A percentile compares a stretch with the other conserved stretches of the same genome.
Evolutionary conservation across 2,329 filamentous ascomycete species (phyloP).

Genomic region (Fusarium tuaranense): DNA sequence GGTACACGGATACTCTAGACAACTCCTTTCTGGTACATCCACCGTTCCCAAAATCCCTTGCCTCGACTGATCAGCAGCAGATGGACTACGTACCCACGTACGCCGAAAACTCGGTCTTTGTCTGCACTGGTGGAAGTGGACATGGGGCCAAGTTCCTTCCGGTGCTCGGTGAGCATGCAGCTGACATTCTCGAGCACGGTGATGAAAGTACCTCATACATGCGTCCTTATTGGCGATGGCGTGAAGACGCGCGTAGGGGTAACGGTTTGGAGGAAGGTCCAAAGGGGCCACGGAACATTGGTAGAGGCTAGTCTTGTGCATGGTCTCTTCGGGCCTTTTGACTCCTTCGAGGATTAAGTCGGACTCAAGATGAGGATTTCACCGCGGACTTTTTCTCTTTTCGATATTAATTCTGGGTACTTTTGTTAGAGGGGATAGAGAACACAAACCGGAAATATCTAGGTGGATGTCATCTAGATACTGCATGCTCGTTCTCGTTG

Average conservation of each 20-base stretch:
- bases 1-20: neutral
- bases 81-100: conserved; percentile 50
- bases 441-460: too few species aligned
- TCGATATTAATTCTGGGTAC: neutral
- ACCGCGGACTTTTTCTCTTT: neutral
- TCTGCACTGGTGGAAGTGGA: conserved; percentile 51
- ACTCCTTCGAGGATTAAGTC: neutral
- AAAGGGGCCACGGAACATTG: neutral
- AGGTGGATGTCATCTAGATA: neutral
- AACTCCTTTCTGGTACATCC: neutral
- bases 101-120: conserved; percentile 47
- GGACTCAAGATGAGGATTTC: neutral
- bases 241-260: conserved; percentile 38
- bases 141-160: conserved; percentile 53
- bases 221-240: conserved; percentile 48
- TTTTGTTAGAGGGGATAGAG: neutral
- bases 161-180: conserved; percentile 50
- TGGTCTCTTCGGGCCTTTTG: neutral
- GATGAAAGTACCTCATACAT: conserved; percentile 45
- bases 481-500: neutral
- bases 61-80: neutral
- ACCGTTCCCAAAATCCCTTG: too few species aligned
- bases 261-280: conserved; percentile 50
- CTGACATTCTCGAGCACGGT: conserved; percentile 45
- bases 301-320: neutral